These are phyloP conservation scores for Zarea fungicola DNA, from an alignment of 2,329 filamentous ascomycete genomes.

Conservation along the genomic window DNA sequence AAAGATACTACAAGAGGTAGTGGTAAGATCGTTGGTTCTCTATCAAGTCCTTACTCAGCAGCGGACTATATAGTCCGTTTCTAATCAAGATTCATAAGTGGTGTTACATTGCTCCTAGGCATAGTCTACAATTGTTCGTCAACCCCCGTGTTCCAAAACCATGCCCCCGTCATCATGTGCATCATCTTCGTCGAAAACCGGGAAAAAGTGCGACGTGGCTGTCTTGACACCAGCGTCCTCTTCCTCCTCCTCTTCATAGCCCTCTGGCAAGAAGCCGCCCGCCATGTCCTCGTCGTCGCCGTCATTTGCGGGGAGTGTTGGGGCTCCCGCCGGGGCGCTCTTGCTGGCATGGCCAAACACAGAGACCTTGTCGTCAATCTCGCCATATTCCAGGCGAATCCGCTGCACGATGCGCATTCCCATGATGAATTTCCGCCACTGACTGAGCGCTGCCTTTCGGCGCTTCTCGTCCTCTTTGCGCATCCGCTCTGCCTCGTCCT, in stretches of 20 bases:
- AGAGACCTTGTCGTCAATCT: conserved; percentile 47
- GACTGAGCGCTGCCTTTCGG: conserved; percentile 63
- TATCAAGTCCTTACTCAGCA: too few relatives aligned
- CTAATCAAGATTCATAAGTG: too few relatives aligned
- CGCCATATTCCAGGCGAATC: conserved; percentile 70
- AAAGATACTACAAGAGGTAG: too few relatives aligned
- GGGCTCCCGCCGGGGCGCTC: conserved; percentile 12
- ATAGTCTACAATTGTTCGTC: background rate
- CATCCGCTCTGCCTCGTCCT: conserved; percentile 67
- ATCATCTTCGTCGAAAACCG: conserved; percentile 40
- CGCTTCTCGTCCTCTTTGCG: conserved; percentile 82
- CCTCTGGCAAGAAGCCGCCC: conserved; percentile 57
- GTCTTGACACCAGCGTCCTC: conserved; percentile 26
- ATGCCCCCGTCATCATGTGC: conserved; percentile 25
- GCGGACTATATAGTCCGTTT: too few relatives aligned
- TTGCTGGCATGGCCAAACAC: conserved; percentile 47
- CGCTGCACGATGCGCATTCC: conserved; percentile 77
- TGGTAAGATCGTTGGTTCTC: too few relatives aligned
- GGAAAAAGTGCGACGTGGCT: conserved; percentile 44
- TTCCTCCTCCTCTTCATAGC: conserved; percentile 39
- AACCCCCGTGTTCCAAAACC: conserved; percentile 11
- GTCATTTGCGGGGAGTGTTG: conserved; percentile 18
- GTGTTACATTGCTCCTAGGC: too few relatives aligned
- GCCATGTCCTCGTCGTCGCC: conserved; percentile 46
- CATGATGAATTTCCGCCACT: conserved; percentile 85